Conservation (phyloP, 805 yeast species). For the Jamesozyma hellenica region DNA sequence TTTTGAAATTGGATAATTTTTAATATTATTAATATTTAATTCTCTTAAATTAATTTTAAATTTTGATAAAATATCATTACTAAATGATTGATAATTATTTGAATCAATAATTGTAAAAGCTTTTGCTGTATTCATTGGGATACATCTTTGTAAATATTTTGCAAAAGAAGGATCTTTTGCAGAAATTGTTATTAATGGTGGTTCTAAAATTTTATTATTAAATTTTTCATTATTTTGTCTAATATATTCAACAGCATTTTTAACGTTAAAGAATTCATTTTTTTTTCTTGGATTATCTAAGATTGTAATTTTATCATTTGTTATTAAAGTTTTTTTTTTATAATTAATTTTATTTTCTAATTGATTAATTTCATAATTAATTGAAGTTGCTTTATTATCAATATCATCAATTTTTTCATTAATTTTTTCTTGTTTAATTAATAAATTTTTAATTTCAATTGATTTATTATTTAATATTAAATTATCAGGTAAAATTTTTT, state of each 20-base stretch:
- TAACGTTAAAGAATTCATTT: conserved; percentile 26
- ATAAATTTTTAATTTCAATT: conserved; percentile 18
- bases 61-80: conserved; percentile 35
- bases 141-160: conserved; percentile 45
- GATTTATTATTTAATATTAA: conserved; percentile 9
- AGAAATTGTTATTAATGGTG: conserved; percentile 59
- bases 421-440: conserved; percentile 11
- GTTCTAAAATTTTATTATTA: conserved; percentile 46
- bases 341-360: conserved; percentile 28
- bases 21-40: conserved; percentile 11
- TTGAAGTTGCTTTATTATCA: conserved; percentile 26
- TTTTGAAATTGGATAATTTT: conserved; percentile 18
- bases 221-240: conserved; percentile 27
- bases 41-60: conserved; percentile 52
- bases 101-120: conserved; percentile 55
- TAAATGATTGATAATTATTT: conserved; percentile 38
- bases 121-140: conserved; percentile 42
- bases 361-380: conserved; percentile 34
- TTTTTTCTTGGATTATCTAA: conserved; percentile 28
- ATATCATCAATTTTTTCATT: conserved; percentile 16
- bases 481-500: conserved; percentile 12
- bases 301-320: conserved; percentile 43
- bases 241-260: conserved; percentile 26
- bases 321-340: conserved; percentile 31
- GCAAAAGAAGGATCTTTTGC: conserved; percentile 43